Evolutionary conservation across 1,284 basidiomycete species (phyloP).

Genomic region (Ceratobasidium sp.): DNA sequence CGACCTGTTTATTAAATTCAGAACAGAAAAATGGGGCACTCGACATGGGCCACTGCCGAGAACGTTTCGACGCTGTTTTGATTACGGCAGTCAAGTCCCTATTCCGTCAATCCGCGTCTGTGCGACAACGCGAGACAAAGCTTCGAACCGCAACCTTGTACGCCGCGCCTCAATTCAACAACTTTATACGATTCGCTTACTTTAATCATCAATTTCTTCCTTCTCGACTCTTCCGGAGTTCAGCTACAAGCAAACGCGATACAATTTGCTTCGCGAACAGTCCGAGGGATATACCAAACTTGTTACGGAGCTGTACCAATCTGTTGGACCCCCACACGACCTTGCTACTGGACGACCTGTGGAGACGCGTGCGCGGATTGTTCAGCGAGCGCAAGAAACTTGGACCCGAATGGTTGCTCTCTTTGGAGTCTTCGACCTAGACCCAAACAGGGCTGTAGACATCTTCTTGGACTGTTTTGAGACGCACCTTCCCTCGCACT

Average conservation of each 20-base stretch:
- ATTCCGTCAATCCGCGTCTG: slow-evolving; percentile 66
- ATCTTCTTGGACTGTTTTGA: slow-evolving; percentile 93
- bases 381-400: slow-evolving; percentile 74
- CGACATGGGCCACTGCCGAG: slow-evolving; percentile 68
- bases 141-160: slow-evolving; percentile 82
- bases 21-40: slow-evolving; percentile 65
- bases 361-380: slow-evolving; percentile 66
- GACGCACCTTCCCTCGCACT: slow-evolving; percentile 82
- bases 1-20: slow-evolving; percentile 36
- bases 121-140: slow-evolving; percentile 80
- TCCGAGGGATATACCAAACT: slow-evolving; percentile 97
- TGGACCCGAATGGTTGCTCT: slow-evolving; percentile 89
- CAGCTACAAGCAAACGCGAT: slow-evolving; percentile 98
- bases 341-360: slow-evolving; percentile 57
- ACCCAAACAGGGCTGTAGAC: slow-evolving; percentile 94
- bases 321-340: slow-evolving; percentile 68
- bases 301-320: slow-evolving; percentile 80
- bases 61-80: slow-evolving; percentile 73
- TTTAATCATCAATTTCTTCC: not conserved
- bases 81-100: slow-evolving; percentile 67
- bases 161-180: slow-evolving; percentile 52
- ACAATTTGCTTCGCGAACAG: slow-evolving; percentile 96
- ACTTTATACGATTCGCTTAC: slow-evolving; percentile 33
- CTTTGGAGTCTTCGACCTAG: slow-evolving; percentile 95
- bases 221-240: slow-evolving; percentile 31